These are phyloP conservation scores for Jatropha curcas DNA, from an alignment of 345 rosid genomes.

Conservation along the genomic window DNA sequence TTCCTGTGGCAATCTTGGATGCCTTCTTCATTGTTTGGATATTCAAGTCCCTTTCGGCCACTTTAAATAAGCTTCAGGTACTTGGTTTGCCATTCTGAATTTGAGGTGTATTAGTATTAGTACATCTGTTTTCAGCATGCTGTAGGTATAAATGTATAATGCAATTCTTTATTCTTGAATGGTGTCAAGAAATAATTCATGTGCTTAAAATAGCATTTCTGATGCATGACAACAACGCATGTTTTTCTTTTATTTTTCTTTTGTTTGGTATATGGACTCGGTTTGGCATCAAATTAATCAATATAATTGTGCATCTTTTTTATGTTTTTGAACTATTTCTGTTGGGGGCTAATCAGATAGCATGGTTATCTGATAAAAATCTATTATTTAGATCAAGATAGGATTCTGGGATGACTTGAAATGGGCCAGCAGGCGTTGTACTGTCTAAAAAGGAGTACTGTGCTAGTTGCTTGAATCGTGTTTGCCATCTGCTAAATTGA, in stretches of 20 bases:
- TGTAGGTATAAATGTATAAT: neutral
- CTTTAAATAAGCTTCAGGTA: constrained; percentile 93
- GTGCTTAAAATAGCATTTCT: neutral
- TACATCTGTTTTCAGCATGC: neutral
- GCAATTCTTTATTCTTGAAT: neutral
- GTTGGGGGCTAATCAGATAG: neutral
- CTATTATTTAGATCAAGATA: neutral
- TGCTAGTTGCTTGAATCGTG: neutral
- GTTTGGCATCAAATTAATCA: neutral
- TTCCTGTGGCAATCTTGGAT: constrained; percentile 87
- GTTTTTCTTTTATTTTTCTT: neutral
- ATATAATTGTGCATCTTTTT: neutral
- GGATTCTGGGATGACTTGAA: too few species aligned
- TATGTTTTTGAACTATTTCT: neutral
- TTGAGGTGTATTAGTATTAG: constrained; percentile 7
- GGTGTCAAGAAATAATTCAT: neutral
- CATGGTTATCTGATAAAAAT: neutral
- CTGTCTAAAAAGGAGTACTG: neutral
- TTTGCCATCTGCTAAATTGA: neutral
- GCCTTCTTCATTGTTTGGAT: constrained; percentile 96
- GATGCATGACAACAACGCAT: neutral
- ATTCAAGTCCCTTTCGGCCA: constrained; percentile 86
- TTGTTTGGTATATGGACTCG: neutral
- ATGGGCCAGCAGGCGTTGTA: too few species aligned
- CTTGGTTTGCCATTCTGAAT: constrained; percentile 9